A percentile compares a stretch with the other conserved stretches of the same genome.
Conservation (phyloP, 2,329 filamentous ascomycete genomes). For the Arthroderma uncinatum region DNA sequence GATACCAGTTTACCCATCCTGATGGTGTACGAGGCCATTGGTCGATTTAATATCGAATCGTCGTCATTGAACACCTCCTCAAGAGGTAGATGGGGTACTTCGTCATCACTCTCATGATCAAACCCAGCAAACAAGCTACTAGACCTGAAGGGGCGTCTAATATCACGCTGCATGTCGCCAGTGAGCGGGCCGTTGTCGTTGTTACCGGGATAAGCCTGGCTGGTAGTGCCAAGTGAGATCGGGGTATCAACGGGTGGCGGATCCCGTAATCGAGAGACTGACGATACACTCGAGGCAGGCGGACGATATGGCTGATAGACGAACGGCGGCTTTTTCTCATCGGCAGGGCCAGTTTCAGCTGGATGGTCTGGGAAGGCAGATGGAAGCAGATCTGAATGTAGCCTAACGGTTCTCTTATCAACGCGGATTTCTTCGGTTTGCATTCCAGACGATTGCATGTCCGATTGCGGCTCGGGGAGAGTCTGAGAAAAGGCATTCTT, state of each 20-base stretch:
- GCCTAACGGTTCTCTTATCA: slow-evolving; percentile 61
- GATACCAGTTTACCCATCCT: slow-evolving; percentile 34
- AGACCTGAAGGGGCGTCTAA: slow-evolving; percentile 60
- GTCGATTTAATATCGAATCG: slow-evolving; percentile 33
- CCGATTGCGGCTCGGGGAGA: slow-evolving; percentile 39
- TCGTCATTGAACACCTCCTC: slow-evolving; percentile 34
- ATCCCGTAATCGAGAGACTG: slow-evolving; percentile 18
- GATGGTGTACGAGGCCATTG: slow-evolving; percentile 35
- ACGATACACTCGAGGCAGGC: not conserved
- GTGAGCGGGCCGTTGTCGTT: slow-evolving; percentile 69
- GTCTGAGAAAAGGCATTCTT: slow-evolving; percentile 81
- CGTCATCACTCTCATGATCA: slow-evolving; percentile 52
- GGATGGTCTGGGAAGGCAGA: slow-evolving; percentile 56
- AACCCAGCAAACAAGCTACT: slow-evolving; percentile 84
- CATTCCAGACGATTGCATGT: slow-evolving; percentile 47
- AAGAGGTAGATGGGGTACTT: slow-evolving; percentile 18
- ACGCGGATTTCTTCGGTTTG: slow-evolving; percentile 90
- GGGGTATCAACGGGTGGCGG: slow-evolving; percentile 34
- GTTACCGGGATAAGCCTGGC: slow-evolving; percentile 63
- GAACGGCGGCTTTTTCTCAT: not conserved
- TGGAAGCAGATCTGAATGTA: slow-evolving; percentile 68
- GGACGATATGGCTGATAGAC: not conserved
- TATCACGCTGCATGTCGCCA: slow-evolving; percentile 39
- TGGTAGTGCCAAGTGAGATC: slow-evolving; percentile 31
- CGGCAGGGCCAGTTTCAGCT: slow-evolving; percentile 17